Base-by-base conservation (phyloP, 2,329 filamentous ascomycete genomes). In the Aspergillus udagawae region DNA sequence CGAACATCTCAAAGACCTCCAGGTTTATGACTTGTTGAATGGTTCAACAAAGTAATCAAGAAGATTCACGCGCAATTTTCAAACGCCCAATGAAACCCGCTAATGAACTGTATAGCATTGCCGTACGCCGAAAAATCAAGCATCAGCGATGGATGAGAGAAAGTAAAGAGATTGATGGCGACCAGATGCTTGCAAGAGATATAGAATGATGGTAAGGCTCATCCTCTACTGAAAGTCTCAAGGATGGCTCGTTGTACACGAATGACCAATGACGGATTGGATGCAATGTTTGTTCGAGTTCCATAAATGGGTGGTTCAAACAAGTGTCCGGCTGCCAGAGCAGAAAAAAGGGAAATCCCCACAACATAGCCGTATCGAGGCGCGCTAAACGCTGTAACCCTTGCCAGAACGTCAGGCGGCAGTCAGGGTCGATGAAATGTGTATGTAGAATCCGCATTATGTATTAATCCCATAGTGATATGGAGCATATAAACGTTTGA, bases 361-460 rank as follows among this genome's bases (percentile, higher is more conserved):
- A 23, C n/a, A 44, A 44, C 41, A 10, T 44, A 20, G 41, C 41
- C 21, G 8, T 23, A 44, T 12, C 2, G 21, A 44, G 6, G 32
- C 14, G 32, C 14, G 12, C 32, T 35, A 17, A 17, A 38, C 32
- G 32, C 32, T 17, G 14, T 7, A 38, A 17, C 32, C 32, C 32
- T 17, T 38, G 32, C 17, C 32, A 17, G 32, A 35, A 35, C 32
- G 14, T 35, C 32, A 17, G 32, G 32, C 32, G 29, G 32, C 32
- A n/a, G 8, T 44, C n/a, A 21, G 8, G 21, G 41, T 12, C 8
- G 21, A 44, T 12, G 41, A 20, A 44, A 44, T 47, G 21, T 25
- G 42, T 63, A 60, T 60, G 35, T 42, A 10, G n/a, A 1, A 44
- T 38, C 14, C 21, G 20, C 20, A 42, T 51, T 56, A 17, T 53